These are phyloP conservation scores for Gardenia jasminoides DNA, from an alignment of 257 asterid genomes.

Conservation along the genomic window DNA sequence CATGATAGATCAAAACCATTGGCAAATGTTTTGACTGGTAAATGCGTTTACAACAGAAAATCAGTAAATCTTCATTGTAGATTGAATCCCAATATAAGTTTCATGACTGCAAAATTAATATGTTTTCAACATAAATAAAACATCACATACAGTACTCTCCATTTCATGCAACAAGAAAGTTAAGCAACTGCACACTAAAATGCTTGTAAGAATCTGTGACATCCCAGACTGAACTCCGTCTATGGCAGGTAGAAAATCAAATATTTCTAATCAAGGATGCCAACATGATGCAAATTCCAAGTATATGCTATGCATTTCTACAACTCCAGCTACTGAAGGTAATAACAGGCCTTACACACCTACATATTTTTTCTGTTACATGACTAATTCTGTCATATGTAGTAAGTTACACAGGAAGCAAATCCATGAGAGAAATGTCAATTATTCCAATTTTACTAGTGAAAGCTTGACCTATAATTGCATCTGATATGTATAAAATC, in stretches of 20 bases:
- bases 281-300: background rate
- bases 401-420: background rate
- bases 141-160: background rate
- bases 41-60: no score
- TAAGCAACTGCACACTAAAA: no score
- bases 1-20: background rate
- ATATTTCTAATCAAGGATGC: background rate
- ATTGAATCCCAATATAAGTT: background rate
- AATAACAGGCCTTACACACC: background rate
- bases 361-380: background rate
- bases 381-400: background rate
- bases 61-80: no score
- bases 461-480: background rate
- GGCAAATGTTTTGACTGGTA: background rate
- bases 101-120: background rate
- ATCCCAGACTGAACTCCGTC: background rate
- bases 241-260: background rate
- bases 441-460: background rate
- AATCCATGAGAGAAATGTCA: background rate
- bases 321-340: background rate
- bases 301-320: background rate
- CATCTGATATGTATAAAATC: background rate
- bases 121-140: background rate
- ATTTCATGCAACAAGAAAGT: background rate
- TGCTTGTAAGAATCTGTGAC: background rate